phyloP scores from a whole-genome alignment of 2,329 filamentous ascomycete species.

The Penicillium hordei region DNA sequence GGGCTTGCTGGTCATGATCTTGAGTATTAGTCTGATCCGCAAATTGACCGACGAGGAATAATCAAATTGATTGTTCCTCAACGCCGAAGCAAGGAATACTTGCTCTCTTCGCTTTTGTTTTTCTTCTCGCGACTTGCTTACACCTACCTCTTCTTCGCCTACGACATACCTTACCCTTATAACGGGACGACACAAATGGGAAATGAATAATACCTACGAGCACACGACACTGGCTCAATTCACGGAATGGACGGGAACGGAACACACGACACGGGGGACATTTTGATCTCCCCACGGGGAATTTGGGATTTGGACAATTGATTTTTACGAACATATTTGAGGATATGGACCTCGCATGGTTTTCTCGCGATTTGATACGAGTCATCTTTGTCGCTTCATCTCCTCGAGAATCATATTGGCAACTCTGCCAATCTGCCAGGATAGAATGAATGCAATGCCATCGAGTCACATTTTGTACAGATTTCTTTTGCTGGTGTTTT shows the following conservation, averaged over 20 bases:
- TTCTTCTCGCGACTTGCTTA: conserved; percentile 13
- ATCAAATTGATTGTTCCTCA: conserved; percentile 3
- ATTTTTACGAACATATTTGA: conserved; percentile 21
- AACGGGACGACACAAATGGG: conserved; percentile 25
- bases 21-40: conserved; percentile 81
- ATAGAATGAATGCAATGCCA: not conserved
- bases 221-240: conserved; percentile 15
- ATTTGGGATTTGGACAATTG: conserved; percentile 16
- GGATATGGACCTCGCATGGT: conserved; percentile 11
- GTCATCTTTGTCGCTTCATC: not conserved
- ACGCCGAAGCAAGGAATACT: not conserved
- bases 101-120: conserved; percentile 8
- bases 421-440: not conserved
- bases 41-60: conserved; percentile 52
- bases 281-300: conserved; percentile 9
- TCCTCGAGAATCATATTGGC: not conserved
- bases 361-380: not conserved
- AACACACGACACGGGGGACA: conserved; percentile 18
- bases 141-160: conserved; percentile 6
- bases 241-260: conserved; percentile 19
- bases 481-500: not conserved
- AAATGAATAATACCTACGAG: conserved; percentile 28
- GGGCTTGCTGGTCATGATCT: conserved; percentile 90
- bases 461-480: conserved; percentile 4
- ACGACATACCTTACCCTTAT: conserved; percentile 17